Conservation (phyloP, 176 grass and related monocot species). For the Carex scoparia region DNA sequence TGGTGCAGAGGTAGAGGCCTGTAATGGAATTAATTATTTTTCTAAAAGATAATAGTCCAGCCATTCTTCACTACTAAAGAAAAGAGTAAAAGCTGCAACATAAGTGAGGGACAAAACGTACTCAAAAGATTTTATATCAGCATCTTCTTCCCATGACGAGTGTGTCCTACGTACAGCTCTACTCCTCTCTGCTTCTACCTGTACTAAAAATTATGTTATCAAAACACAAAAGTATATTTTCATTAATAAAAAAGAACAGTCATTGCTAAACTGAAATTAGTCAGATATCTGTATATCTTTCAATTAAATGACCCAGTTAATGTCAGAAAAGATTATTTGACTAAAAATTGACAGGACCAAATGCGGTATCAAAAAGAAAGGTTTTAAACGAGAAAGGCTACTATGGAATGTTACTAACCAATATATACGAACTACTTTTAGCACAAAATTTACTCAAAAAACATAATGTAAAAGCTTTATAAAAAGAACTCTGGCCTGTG, state of each 20-base stretch:
- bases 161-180: constrained; percentile 59
- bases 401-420: background rate
- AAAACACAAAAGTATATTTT: constrained; percentile 15
- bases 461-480: constrained; percentile 9
- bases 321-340: background rate
- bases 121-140: constrained; percentile 95
- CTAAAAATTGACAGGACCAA: background rate
- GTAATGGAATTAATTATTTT: constrained; percentile 34
- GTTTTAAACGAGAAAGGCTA: background rate
- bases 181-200: constrained; percentile 95
- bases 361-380: background rate
- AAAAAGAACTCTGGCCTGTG: constrained; percentile 52
- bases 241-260: background rate
- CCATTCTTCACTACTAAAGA: constrained; percentile 1
- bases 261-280: background rate
- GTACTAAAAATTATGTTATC: constrained; percentile 21
- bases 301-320: background rate
- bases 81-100: background rate
- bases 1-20: constrained; percentile 98
- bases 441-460: background rate
- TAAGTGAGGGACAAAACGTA: constrained; percentile 27
- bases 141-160: constrained; percentile 92
- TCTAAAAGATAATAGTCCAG: constrained; percentile 20
- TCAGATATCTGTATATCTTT: background rate
- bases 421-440: background rate